Evolutionary conservation across 208 protist genomes (phyloP).

Genomic region (Acanthamoeba rhysodes): DNA sequence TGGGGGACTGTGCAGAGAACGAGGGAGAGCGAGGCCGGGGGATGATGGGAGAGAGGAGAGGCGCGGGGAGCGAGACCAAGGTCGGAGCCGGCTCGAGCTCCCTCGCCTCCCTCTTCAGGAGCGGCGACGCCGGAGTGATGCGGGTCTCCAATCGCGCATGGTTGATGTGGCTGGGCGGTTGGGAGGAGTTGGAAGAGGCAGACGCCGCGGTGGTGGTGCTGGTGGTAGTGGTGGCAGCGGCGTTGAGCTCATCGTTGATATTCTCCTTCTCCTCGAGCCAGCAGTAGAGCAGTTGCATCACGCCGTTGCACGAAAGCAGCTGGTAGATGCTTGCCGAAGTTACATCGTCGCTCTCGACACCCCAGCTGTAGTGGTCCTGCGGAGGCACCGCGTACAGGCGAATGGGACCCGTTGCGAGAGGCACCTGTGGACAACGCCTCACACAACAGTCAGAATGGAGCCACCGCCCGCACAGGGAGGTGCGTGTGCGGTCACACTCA

Average conservation of each 20-base stretch:
- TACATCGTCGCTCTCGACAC: background rate
- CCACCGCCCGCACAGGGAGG: no score
- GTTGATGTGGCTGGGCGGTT: background rate
- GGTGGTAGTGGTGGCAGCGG: background rate
- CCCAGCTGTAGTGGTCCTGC: constrained; percentile 37
- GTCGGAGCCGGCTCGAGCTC: background rate
- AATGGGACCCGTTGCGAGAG: constrained; percentile 7
- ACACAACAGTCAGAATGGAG: background rate
- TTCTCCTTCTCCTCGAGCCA: constrained; percentile 42
- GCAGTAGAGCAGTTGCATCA: constrained; percentile 62
- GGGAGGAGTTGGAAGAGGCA: background rate
- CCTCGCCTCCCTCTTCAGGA: background rate
- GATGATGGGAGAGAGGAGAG: background rate
- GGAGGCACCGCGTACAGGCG: constrained; percentile 2
- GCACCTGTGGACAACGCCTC: background rate
- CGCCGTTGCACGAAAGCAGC: background rate
- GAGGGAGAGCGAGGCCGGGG: background rate
- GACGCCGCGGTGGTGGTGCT: background rate
- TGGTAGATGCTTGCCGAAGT: constrained; percentile 46
- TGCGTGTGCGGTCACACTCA: no score
- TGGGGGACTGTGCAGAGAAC: background rate
- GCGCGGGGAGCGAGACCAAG: background rate
- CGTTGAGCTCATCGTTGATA: background rate
- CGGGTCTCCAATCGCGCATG: background rate
- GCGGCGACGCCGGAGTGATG: background rate